Evolutionary conservation across 169 alveolate genomes (phyloP).

Genomic region (Plasmodium yoelii): DNA sequence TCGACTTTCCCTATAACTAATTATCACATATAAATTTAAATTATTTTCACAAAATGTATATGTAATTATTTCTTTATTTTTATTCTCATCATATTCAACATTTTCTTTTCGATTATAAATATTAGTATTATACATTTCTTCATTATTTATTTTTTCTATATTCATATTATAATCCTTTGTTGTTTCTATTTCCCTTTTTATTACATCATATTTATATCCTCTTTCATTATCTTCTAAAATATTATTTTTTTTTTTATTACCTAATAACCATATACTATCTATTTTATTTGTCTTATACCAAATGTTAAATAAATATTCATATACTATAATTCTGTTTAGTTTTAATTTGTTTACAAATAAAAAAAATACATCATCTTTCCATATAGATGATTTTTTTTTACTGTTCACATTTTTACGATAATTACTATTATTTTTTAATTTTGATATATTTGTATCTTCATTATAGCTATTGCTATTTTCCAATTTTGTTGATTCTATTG

Average conservation of each 20-base stretch:
- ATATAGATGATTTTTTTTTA: background rate
- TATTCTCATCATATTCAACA: background rate
- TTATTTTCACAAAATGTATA: slow-evolving; percentile 46
- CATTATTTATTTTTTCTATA: background rate
- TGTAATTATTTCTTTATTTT: slow-evolving; percentile 6
- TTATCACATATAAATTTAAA: slow-evolving; percentile 34
- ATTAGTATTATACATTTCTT: background rate
- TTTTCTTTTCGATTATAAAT: background rate
- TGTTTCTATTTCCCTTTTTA: background rate
- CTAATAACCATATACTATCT: slow-evolving; percentile 45
- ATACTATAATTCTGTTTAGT: slow-evolving; percentile 19
- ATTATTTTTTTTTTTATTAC: slow-evolving; percentile 4
- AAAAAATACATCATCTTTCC: slow-evolving; percentile 63
- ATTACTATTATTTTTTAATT: background rate
- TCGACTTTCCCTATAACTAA: slow-evolving; percentile 21
- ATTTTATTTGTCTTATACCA: slow-evolving; percentile 65
- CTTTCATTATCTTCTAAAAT: background rate
- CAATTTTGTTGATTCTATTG: background rate
- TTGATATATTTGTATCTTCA: background rate
- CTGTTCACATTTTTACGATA: background rate
- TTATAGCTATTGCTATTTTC: background rate
- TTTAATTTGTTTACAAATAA: slow-evolving; percentile 36
- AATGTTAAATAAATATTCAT: slow-evolving; percentile 13
- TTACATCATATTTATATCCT: background rate
- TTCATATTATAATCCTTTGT: background rate